Percentiles rank a stretch among this genome's conserved stretches.
Evolutionary conservation across 768 basidiomycete species (phyloP).

Genomic region (Serendipita sp.): DNA sequence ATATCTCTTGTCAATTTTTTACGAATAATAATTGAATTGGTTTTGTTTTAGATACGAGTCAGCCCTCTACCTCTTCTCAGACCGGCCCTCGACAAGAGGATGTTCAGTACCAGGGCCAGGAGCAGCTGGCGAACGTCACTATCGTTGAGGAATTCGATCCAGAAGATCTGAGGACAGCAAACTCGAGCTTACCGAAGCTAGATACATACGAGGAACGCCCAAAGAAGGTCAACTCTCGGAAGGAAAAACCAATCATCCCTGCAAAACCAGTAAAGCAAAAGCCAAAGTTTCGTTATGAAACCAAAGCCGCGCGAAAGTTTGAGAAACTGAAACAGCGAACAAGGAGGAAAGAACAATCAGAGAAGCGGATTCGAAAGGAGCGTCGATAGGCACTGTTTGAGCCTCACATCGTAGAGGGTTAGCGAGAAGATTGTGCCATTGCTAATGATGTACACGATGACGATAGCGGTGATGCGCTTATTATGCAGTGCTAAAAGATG

Average conservation of each 20-base stretch:
- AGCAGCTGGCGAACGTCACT: conserved; percentile 76
- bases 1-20: background rate
- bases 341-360: conserved; percentile 56
- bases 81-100: background rate
- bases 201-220: too few species aligned
- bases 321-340: conserved; percentile 48
- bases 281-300: conserved; percentile 51
- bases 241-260: conserved; percentile 6
- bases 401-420: background rate
- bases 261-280: conserved; percentile 14
- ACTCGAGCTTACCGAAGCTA: too few species aligned
- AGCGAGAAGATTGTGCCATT: background rate
- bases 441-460: background rate
- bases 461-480: too few species aligned
- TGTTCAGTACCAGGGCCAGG: conserved; percentile 68
- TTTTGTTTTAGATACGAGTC: background rate
- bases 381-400: background rate
- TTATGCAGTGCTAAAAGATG: background rate
- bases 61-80: background rate
- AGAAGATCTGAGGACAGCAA: conserved; percentile 30
- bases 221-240: too few species aligned
- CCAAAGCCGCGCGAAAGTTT: conserved; percentile 44
- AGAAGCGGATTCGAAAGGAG: conserved; percentile 19
- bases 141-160: conserved; percentile 87
- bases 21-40: too few species aligned